Conservation (phyloP, 495 filamentous ascomycete genomes). For the Tuber magnatum region DNA sequence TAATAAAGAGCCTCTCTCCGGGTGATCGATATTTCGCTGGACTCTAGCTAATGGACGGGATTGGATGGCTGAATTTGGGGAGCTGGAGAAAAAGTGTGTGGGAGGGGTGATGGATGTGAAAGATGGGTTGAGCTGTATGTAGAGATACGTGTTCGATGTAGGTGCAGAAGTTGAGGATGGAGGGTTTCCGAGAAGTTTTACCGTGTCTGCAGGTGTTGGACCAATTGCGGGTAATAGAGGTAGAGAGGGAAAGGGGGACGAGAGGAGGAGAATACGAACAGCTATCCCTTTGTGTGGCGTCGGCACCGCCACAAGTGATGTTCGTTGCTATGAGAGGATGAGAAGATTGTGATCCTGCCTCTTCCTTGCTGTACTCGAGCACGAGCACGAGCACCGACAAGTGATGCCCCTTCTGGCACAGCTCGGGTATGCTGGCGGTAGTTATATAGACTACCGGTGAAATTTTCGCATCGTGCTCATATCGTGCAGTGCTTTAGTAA, state of each 20-base stretch:
- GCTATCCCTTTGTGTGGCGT: neutral
- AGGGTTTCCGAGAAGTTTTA: constrained; percentile 1
- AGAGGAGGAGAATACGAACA: neutral
- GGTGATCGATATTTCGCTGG: neutral
- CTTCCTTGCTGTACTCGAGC: no score
- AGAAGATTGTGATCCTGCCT: no score
- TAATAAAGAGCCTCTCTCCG: neutral
- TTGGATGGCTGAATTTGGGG: neutral
- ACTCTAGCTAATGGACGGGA: neutral
- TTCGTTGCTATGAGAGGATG: neutral
- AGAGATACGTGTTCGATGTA: neutral
- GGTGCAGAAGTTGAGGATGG: neutral
- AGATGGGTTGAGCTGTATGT: neutral
- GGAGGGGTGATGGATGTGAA: constrained; percentile 1
- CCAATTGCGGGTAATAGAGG: neutral
- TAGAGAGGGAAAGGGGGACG: neutral
- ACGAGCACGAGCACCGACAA: neutral
- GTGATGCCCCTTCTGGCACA: neutral
- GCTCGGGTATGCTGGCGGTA: neutral
- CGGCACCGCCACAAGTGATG: neutral
- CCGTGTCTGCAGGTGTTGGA: neutral
- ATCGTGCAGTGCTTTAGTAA: neutral
- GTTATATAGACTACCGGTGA: neutral
- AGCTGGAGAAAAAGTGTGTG: neutral
- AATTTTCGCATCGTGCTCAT: no score